Base-by-base conservation (phyloP, 2,329 filamentous ascomycete species). In the Ophiocordyceps camponoti-floridani region DNA sequence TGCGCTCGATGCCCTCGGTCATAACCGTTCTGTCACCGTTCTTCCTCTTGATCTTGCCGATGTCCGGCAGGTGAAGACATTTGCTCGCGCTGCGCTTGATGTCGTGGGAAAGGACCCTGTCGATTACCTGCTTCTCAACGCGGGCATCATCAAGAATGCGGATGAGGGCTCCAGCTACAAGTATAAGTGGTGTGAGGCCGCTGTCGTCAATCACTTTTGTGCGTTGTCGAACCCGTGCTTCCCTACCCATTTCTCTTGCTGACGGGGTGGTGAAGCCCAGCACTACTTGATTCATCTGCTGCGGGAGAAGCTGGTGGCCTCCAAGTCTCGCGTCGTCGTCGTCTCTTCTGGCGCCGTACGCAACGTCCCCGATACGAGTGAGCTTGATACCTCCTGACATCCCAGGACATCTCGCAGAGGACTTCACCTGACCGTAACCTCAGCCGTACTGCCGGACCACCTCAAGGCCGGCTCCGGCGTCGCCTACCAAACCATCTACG, bases 141-240 rank as follows among this genome's bases (percentile, higher is more conserved):
- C 71, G 0, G 71, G 51, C 13, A 58, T 66, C n/a, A 56, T 51
- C 27, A 62, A 62, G n/a, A 49, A 49, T 0, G 57, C 62, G 0
- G 55, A 61, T 10, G 53, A 57, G 12, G 57, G 60, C 9, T 60
- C 61, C 0, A 59, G 62, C 0, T 49, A 62, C 44, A 65, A 64
- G 2, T 67, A 63, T 1, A 65, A 65, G 51, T 74, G 70, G 70
- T 68, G 65, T 51, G 67, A 73, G 53, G 37, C 61, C 0, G 63
- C 67, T 28, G 54, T 73, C 14, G 69, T 75, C 18, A 75, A 75
- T 47, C 69, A 73, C 46, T 58, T 73, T 9, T 66, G 70, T 73
- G 44, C 51, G 64, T 23, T 46, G 7, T 10, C n/a, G 19, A 16
- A 3, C 5, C 12, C 16, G 10, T 23, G 18, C 19, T 4, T 18